Base-by-base conservation (phyloP, 192 early-diverging fungal species). In the Coemansia sp. region DNA sequence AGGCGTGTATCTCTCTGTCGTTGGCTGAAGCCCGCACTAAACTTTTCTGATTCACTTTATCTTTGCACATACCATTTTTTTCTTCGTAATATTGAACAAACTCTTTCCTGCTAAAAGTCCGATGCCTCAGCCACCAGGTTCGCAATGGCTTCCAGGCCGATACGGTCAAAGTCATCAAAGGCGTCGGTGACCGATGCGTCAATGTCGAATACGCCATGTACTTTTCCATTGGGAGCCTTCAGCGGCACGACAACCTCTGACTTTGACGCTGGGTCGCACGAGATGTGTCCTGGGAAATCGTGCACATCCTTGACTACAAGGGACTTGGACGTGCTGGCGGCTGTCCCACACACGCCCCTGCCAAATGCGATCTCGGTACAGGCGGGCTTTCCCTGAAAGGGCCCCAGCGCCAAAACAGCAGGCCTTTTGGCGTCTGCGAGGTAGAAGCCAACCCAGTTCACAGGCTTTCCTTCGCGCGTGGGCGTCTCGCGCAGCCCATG, bases 351-450 rank as follows among this genome's bases (percentile, higher is more conserved):
- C n/a, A 98, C 96, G 18, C 96, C 96, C 29, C 87, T 88, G 20
- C 92, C 92, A 71, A 94, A 87, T 16, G 76, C 80, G 62, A 98
- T 98, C 22, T 88, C 83, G 5, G 93, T 95, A 76, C 96, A 98
- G 8, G 96, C 96, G 0, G 94, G 84, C 65, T 89, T 90, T 62
- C 95, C 95, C 70, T 98, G 94, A 83, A 98, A 98, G 39, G 96
- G 96, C 1, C 94, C 96, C 64, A 98, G 81, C 18, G 90, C 80
- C 75, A 96, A 65, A 15, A 73, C 49, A 24, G 43, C 62, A 3
- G 70, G 13, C 43, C 73, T 75, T 27, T 73, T 75, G 46, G 79
- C 75, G 69, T 92, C 83, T 0, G 84, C 65, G n/a, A 94, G 70
- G 64, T 97, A 95, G 79, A 95, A 95, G 0, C 95, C 94, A 24